phyloP scores from a whole-genome alignment of 306 rosid genomes.

The Styphnolobium japonicum region DNA sequence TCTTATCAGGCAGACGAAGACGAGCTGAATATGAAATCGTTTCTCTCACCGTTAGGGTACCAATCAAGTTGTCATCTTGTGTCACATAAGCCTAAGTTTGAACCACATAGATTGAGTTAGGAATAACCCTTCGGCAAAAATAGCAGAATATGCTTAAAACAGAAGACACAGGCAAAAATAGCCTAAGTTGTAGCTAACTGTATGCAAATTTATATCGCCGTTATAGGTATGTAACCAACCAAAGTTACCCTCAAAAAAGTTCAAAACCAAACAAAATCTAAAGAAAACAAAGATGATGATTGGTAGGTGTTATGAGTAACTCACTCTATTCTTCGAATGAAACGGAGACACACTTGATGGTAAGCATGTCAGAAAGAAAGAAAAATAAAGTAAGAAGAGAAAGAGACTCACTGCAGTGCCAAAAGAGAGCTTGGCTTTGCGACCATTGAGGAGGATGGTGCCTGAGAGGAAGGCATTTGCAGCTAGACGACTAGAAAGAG shows the following conservation, averaged over 20 bases:
- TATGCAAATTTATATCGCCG: not conserved
- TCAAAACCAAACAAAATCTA: not conserved
- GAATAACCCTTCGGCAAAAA: not conserved
- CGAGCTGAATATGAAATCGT: constrained; percentile 86
- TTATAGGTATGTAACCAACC: not conserved
- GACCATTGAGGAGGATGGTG: constrained; percentile 82
- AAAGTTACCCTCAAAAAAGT: not conserved
- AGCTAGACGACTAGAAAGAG: constrained; percentile 93
- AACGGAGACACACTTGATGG: not conserved
- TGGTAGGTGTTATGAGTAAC: not conserved
- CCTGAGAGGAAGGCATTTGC: constrained; percentile 89
- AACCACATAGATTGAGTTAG: not conserved
- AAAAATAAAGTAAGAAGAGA: not conserved
- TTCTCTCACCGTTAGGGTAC: constrained; percentile 84
- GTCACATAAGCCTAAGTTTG: constrained; percentile 87
- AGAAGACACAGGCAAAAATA: not conserved
- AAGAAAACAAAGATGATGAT: not conserved
- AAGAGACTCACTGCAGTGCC: constrained; percentile 79
- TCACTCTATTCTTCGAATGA: not conserved
- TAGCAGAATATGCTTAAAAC: not conserved
- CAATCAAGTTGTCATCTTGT: constrained; percentile 95
- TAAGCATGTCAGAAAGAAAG: not conserved
- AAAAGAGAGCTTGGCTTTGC: constrained; percentile 86
- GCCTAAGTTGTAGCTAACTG: not conserved
- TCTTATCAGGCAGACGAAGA: constrained; percentile 71